A percentile compares a stretch with the other conserved stretches of the same genome.
Conservation (phyloP, 148 eudicot species). For the Rhododendron kiyosumense region DNA sequence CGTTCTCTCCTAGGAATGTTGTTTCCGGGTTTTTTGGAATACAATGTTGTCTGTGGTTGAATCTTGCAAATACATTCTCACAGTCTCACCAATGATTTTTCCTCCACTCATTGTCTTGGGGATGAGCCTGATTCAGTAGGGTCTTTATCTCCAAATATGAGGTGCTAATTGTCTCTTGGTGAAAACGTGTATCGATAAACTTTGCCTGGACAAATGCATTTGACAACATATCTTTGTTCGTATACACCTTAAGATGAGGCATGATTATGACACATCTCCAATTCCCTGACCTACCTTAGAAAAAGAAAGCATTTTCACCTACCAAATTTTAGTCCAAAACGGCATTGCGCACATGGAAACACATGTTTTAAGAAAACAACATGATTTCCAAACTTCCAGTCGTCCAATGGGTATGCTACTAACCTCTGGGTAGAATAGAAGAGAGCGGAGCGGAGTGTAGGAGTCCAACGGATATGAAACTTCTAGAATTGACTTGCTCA, state of each 20-base stretch:
- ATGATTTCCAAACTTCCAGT: not conserved
- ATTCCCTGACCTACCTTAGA: not conserved
- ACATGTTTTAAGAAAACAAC: not conserved
- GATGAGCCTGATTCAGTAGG: not conserved
- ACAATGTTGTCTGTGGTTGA: not conserved
- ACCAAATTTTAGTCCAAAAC: not conserved
- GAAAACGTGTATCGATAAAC: not conserved
- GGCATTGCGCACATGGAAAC: not conserved
- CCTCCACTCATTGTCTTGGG: not conserved
- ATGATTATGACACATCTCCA: not conserved
- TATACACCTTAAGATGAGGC: not conserved
- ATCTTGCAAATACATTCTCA: not conserved
- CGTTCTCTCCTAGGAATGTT: not conserved
- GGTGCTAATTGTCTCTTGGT: not conserved
- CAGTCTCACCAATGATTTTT: not conserved
- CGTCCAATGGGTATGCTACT: not conserved
- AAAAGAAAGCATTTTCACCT: not conserved
- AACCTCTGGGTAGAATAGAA: not conserved
- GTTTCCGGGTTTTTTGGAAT: not conserved
- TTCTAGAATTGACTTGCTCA: not conserved
- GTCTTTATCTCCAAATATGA: conserved; percentile 2
- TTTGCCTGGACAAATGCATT: not conserved
- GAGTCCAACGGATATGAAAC: not conserved
- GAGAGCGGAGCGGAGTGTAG: too few relatives aligned
- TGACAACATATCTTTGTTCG: not conserved